phyloP scores from a whole-genome alignment of 2,329 filamentous ascomycete genomes.

The Aspergillus intermedius region DNA sequence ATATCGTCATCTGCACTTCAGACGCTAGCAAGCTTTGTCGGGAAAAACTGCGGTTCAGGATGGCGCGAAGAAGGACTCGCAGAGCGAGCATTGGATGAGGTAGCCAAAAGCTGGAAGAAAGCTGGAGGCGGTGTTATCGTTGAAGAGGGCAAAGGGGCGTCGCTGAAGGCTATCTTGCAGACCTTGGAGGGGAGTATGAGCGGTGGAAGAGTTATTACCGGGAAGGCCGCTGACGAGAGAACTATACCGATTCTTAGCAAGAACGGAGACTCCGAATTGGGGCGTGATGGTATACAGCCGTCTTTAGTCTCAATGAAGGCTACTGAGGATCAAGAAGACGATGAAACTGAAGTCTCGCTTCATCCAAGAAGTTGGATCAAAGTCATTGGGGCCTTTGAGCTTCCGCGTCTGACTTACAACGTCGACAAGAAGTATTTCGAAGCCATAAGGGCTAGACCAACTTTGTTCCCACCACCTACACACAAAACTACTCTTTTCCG shows the following conservation, averaged over 20 bases:
- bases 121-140: slow-evolving; percentile 85
- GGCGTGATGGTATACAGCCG: slow-evolving; percentile 41
- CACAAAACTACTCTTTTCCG: slow-evolving; percentile 83
- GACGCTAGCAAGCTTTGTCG: slow-evolving; percentile 80
- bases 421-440: slow-evolving; percentile 81
- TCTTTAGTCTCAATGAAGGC: slow-evolving; percentile 20
- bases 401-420: slow-evolving; percentile 55
- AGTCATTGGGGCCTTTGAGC: slow-evolving; percentile 74
- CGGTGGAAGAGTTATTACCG: slow-evolving; percentile 54
- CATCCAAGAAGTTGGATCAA: slow-evolving; percentile 80
- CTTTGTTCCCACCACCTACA: slow-evolving; percentile 66
- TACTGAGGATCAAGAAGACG: slow-evolving; percentile 48
- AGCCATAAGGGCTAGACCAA: slow-evolving; percentile 58
- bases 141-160: slow-evolving; percentile 63
- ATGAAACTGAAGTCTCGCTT: slow-evolving; percentile 54
- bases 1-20: slow-evolving; percentile 81
- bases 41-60: slow-evolving; percentile 86
- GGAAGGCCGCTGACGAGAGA: slow-evolving; percentile 39
- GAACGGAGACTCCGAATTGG: slow-evolving; percentile 41
- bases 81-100: slow-evolving; percentile 85
- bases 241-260: slow-evolving; percentile 31
- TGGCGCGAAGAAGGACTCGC: slow-evolving; percentile 94
- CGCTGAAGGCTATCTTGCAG: slow-evolving; percentile 73
- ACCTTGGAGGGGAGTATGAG: slow-evolving; percentile 81
- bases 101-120: slow-evolving; percentile 86